Evolutionary conservation across 2,329 filamentous ascomycete species (phyloP).

Genomic region (Talaromyces atroroseus): DNA sequence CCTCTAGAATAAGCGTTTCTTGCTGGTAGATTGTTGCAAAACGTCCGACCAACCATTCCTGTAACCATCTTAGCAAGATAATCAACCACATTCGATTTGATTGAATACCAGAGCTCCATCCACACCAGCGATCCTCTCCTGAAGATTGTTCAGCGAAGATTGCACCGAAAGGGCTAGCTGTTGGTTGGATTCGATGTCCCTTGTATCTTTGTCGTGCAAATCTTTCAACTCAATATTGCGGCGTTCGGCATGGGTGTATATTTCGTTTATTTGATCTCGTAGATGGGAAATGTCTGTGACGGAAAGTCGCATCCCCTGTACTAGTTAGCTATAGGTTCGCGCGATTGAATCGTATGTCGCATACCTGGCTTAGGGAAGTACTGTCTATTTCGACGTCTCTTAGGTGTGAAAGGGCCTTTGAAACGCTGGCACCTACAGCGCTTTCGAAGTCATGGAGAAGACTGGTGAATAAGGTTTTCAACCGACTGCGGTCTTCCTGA

Average conservation of each 20-base stretch:
- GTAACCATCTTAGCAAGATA: neutral
- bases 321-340: constrained; percentile 5
- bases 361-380: constrained; percentile 21
- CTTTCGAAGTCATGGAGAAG: constrained; percentile 24
- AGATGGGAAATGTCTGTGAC: constrained; percentile 22
- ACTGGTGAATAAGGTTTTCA: constrained; percentile 21
- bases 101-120: constrained; percentile 31
- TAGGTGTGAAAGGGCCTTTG: constrained; percentile 19
- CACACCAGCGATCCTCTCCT: constrained; percentile 26
- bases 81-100: too few species aligned
- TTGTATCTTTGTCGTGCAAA: constrained; percentile 23
- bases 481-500: constrained; percentile 22
- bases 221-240: constrained; percentile 24
- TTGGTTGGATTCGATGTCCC: constrained; percentile 18
- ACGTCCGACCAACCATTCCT: constrained; percentile 29
- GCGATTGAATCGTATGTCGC: neutral
- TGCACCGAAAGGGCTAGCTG: constrained; percentile 28
- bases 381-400: constrained; percentile 17
- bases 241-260: constrained; percentile 25
- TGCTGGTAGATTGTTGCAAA: constrained; percentile 27
- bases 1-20: constrained; percentile 30
- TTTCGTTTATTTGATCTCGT: constrained; percentile 20
- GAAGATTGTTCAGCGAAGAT: constrained; percentile 27
- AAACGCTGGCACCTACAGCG: constrained; percentile 19
- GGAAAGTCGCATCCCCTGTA: constrained; percentile 28